A percentile compares a stretch with the other conserved stretches of the same genome.
Evolutionary conservation across 192 early-diverging fungal genomes (phyloP).

Genomic region (Linnemannia hyalina): DNA sequence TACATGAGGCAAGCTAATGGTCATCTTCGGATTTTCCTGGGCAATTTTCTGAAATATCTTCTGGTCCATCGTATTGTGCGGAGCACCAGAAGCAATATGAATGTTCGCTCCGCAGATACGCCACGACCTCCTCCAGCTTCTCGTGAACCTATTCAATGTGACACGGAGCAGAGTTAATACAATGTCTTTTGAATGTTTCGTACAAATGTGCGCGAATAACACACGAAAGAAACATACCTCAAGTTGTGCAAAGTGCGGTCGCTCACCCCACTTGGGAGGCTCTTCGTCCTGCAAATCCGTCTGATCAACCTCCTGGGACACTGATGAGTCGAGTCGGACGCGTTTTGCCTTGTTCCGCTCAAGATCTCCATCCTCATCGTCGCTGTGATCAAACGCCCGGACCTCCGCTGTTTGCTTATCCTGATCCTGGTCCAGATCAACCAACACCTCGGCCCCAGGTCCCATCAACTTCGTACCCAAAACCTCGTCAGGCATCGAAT

Average conservation of each 20-base stretch:
- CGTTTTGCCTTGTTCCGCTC: slow-evolving; percentile 44
- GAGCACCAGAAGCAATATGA: slow-evolving; percentile 81
- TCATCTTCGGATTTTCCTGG: slow-evolving; percentile 72
- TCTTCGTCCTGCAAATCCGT: slow-evolving; percentile 32
- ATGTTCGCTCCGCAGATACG: slow-evolving; percentile 67
- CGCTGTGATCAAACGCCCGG: slow-evolving; percentile 22
- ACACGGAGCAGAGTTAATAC: no score
- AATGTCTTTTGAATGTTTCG: no score
- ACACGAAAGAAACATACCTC: slow-evolving; percentile 7
- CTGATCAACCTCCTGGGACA: slow-evolving; percentile 6
- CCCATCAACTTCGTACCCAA: slow-evolving; percentile 46
- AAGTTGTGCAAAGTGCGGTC: slow-evolving; percentile 21
- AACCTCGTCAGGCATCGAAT: slow-evolving; percentile 37
- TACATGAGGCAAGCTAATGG: slow-evolving; percentile 53
- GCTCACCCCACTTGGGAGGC: slow-evolving; percentile 52
- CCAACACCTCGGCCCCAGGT: slow-evolving; percentile 3
- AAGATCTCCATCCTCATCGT: slow-evolving; percentile 24
- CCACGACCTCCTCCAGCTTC: slow-evolving; percentile 61
- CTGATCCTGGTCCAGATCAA: background rate
- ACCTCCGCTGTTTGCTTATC: background rate
- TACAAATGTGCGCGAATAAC: background rate
- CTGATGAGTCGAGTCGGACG: slow-evolving; percentile 23
- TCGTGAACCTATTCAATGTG: slow-evolving; percentile 47
- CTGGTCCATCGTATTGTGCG: slow-evolving; percentile 60
- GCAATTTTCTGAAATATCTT: slow-evolving; percentile 70